Conservation (phyloP, 805 yeast species). For the Wickerhamia fluorescens region DNA sequence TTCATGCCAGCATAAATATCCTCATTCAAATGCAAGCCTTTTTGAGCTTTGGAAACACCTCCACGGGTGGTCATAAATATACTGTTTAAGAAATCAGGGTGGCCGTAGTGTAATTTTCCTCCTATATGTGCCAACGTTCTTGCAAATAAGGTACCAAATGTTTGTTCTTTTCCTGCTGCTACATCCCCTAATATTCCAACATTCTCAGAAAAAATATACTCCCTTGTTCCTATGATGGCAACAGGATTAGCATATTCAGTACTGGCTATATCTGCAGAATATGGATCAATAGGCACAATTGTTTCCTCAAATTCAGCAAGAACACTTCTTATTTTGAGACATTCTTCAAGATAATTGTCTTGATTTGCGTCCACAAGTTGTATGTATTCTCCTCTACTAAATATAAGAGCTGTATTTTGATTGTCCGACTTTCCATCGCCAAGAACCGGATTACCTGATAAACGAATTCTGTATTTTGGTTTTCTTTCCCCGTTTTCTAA, state of each 20-base stretch:
- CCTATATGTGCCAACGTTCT: conserved; percentile 78
- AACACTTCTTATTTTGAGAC: conserved; percentile 68
- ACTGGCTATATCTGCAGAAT: conserved; percentile 8
- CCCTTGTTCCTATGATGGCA: conserved; percentile 80
- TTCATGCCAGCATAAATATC: conserved; percentile 86
- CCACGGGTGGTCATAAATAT: conserved; percentile 80
- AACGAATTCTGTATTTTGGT: conserved; percentile 48
- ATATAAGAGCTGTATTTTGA: conserved; percentile 69
- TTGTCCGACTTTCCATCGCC: conserved; percentile 86
- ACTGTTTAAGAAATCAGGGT: conserved; percentile 74
- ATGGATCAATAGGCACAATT: conserved; percentile 9
- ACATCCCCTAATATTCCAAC: conserved; percentile 78
- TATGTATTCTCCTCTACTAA: conserved; percentile 73
- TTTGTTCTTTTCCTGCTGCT: conserved; percentile 85
- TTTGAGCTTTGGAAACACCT: conserved; percentile 81
- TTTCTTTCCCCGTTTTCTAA: conserved; percentile 43
- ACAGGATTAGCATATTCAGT: conserved; percentile 43
- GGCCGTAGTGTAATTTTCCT: conserved; percentile 81
- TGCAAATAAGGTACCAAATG: conserved; percentile 79
- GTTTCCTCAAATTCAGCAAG: conserved; percentile 71
- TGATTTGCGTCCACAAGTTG: conserved; percentile 82
- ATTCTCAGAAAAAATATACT: conserved; percentile 77
- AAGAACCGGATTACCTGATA: conserved; percentile 75
- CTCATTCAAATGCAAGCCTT: conserved; percentile 75
- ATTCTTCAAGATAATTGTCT: conserved; percentile 76